Conservation (phyloP, 2,329 filamentous ascomycete genomes). For the Exophiala xenobiotica region DNA sequence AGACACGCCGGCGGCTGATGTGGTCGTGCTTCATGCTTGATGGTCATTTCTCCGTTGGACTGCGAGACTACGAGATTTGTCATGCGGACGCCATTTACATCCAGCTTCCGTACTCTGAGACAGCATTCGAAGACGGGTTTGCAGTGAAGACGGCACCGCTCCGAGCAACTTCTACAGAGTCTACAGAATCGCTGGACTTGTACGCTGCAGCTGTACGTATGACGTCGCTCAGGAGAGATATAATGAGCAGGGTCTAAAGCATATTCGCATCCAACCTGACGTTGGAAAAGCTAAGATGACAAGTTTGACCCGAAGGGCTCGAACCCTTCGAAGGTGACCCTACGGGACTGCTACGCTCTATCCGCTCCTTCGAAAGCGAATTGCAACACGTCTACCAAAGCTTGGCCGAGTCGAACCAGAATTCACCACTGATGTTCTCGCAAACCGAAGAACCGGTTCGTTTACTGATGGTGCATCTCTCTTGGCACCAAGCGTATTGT, state of each 20-base stretch:
- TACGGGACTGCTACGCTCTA: constrained; percentile 10
- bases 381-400: constrained; percentile 19
- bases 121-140: constrained; percentile 48
- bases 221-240: constrained; percentile 15
- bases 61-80: constrained; percentile 50
- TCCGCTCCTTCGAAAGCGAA: constrained; percentile 17
- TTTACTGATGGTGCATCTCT: constrained; percentile 23
- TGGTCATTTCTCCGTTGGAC: constrained; percentile 49
- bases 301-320: constrained; percentile 18
- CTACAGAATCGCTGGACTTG: constrained; percentile 10
- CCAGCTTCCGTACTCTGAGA: constrained; percentile 52
- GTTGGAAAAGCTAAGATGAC: neutral
- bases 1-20: constrained; percentile 49
- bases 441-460: constrained; percentile 15
- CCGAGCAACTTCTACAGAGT: constrained; percentile 14
- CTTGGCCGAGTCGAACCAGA: constrained; percentile 15
- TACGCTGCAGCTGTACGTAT: constrained; percentile 19
- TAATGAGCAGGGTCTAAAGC: constrained; percentile 8
- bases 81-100: constrained; percentile 46
- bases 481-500: constrained; percentile 24
- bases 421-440: constrained; percentile 15
- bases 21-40: constrained; percentile 53
- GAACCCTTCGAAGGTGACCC: constrained; percentile 6
- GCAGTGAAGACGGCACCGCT: constrained; percentile 19
- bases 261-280: neutral